Evolutionary conservation across 805 yeast genomes (phyloP).

Genomic region (Candida xiaguanensis): DNA sequence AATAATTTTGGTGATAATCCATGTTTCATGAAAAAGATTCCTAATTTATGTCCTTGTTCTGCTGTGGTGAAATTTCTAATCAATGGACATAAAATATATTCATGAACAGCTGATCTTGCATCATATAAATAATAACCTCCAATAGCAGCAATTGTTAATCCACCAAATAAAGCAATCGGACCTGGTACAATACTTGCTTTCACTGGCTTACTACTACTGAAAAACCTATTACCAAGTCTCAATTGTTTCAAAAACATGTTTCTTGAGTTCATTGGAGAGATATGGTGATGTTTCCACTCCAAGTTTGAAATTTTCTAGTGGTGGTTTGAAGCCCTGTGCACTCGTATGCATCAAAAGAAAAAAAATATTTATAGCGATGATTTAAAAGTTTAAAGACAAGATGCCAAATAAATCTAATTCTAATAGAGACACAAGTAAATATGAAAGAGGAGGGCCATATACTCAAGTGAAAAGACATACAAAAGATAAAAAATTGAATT

Average conservation of each 20-base stretch:
- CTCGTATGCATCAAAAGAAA: neutral
- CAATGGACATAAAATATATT: constrained; percentile 75
- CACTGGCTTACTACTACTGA: constrained; percentile 5
- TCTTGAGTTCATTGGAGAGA: neutral
- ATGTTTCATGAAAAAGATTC: constrained; percentile 63
- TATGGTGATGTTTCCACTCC: constrained; percentile 6
- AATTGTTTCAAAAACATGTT: neutral
- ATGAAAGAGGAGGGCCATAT: constrained; percentile 20
- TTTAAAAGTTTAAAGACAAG: neutral
- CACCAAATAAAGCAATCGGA: constrained; percentile 12
- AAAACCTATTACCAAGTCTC: neutral
- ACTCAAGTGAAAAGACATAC: constrained; percentile 27
- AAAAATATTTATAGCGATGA: constrained; percentile 2
- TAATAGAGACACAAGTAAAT: constrained; percentile 14
- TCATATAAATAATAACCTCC: constrained; percentile 61
- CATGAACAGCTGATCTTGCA: constrained; percentile 79
- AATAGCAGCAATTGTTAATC: constrained; percentile 23
- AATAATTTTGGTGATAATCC: constrained; percentile 64
- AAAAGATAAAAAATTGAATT: constrained; percentile 59
- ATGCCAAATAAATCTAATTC: neutral
- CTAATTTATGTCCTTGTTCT: constrained; percentile 81
- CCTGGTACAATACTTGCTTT: constrained; percentile 17
- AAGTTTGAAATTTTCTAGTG: neutral
- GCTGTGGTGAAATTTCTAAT: constrained; percentile 70
- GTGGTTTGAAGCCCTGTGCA: constrained; percentile 4